These are phyloP conservation scores for Penicillium longicatenatum DNA, from an alignment of 495 filamentous ascomycete species.

Conservation along the genomic window DNA sequence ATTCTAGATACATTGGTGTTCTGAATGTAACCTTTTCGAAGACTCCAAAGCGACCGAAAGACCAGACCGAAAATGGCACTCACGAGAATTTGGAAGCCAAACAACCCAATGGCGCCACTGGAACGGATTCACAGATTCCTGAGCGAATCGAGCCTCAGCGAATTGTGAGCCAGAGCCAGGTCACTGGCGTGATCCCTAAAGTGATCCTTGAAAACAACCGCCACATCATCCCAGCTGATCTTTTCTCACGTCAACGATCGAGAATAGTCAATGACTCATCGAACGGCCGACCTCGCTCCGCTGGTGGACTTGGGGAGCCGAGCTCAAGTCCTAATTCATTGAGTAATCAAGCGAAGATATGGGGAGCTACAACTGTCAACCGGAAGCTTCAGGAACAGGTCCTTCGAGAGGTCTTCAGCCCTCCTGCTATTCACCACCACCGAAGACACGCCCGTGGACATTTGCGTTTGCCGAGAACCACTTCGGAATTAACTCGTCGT, in stretches of 20 bases:
- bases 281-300: constrained; percentile 20
- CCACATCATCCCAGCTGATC: constrained; percentile 87
- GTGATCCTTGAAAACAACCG: constrained; percentile 95
- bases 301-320: constrained; percentile 18
- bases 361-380: constrained; percentile 96
- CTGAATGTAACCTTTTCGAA: constrained; percentile 97
- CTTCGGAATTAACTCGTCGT: constrained; percentile 35
- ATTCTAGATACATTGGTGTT: constrained; percentile 83
- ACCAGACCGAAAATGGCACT: constrained; percentile 24
- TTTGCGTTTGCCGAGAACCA: constrained; percentile 51
- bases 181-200: constrained; percentile 70
- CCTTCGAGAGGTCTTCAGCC: constrained; percentile 89
- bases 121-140: constrained; percentile 15
- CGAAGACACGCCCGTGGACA: constrained; percentile 64
- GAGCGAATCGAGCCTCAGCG: constrained; percentile 57
- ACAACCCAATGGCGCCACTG: constrained; percentile 22
- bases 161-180: constrained; percentile 79
- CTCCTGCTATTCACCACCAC: constrained; percentile 72
- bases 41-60: constrained; percentile 66
- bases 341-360: constrained; percentile 62
- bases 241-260: constrained; percentile 55
- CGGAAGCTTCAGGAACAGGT: constrained; percentile 86
- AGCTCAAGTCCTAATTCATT: constrained; percentile 25
- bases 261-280: constrained; percentile 29
- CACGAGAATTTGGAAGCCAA: constrained; percentile 21